Base-by-base conservation (phyloP, 345 rosid genomes). In the Camelina laxa region DNA sequence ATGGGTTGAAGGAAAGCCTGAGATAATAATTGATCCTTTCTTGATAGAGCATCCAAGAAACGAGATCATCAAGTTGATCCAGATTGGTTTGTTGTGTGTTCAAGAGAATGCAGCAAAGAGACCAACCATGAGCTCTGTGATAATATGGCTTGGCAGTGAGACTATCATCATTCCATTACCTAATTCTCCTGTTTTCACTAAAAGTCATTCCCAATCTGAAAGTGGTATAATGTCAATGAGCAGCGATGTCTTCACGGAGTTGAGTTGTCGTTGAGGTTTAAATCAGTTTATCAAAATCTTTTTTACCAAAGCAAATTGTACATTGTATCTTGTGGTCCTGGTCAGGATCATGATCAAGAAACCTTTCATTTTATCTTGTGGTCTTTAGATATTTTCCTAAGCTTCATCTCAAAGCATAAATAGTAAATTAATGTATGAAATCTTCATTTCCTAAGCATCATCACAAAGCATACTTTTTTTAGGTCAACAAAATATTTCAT, bases 51-150 rank as follows among this genome's bases (percentile, higher is more conserved):
- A 73, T 31, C 64, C 42, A 1, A 16, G 17, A 27, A 7, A 30
- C 3, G 73, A 69, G 30, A 56, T 69, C 3, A 56, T 6, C 7
- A 69, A 56, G 10, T 55, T 69, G 64, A 69, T 83, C 17, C 84
- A 81, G 39, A 75, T 84, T 8, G 87, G 84, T 20, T 44, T 86
- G 54, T 39, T 86, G 35, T 86, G 90, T 19, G 85, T 83, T 75
- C 86, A 83, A 68, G 87, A 78, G 47, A 58, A 74, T 60, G 31
- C 73, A 42, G 0, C 61, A 5, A 72, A 69, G 17, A 80, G 88
- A 67, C 90, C 90, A 42, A 67, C 79, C 15, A 78, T 84, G 83
- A 82, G 79, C 0, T 68, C 79, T 30, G 73, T 84, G 8, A 19
- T 81, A 16, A 12, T 22, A 63, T 82, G 85, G 90, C 83, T 87